These are phyloP conservation scores for Thraustochytrium striatum DNA, from an alignment of 352 stramenopile species.

Conservation along the genomic window DNA sequence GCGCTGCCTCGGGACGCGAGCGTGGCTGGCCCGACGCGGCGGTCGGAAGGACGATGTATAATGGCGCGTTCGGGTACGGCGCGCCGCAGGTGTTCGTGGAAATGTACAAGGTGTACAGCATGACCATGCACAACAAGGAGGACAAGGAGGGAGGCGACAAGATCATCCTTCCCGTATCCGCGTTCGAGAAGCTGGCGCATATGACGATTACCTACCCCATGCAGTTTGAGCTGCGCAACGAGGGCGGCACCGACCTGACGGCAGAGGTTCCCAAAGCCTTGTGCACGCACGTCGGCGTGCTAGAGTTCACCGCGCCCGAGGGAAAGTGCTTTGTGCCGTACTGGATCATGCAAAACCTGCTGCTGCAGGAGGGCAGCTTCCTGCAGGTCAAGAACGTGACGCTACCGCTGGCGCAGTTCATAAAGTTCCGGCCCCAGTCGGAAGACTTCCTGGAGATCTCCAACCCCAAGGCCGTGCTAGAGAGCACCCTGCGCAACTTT, in stretches of 20 bases:
- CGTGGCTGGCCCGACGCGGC: too few species aligned
- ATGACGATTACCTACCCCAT: slow-evolving; percentile 96
- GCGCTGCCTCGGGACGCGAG: too few species aligned
- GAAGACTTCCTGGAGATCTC: slow-evolving; percentile 98
- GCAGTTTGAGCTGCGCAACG: slow-evolving; percentile 92
- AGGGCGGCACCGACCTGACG: slow-evolving; percentile 61
- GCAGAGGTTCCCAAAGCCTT: slow-evolving; percentile 53
- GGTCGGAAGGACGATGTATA: slow-evolving; percentile 39
- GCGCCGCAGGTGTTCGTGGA: slow-evolving; percentile 14
- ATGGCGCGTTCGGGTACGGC: slow-evolving; percentile 14
- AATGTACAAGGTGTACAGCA: slow-evolving; percentile 17
- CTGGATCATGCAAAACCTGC: slow-evolving; percentile 99
- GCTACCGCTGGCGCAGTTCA: slow-evolving; percentile 92
- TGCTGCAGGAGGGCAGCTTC: slow-evolving; percentile 81
- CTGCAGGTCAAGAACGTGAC: slow-evolving; percentile 92
- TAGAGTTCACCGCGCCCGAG: slow-evolving; percentile 97
- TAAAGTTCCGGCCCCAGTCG: slow-evolving; percentile 96
- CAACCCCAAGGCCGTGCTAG: slow-evolving; percentile 93
- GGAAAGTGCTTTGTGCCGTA: slow-evolving; percentile 97
- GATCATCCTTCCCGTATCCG: slow-evolving; percentile 93
- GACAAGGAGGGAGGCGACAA: slow-evolving; percentile 68
- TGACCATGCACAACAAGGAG: slow-evolving; percentile 41
- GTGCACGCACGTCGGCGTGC: slow-evolving; percentile 91
- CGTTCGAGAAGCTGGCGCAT: slow-evolving; percentile 86
- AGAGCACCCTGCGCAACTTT: slow-evolving; percentile 75